Conservation (phyloP, 306 rosid genomes). For the Gleditsia sinensis region DNA sequence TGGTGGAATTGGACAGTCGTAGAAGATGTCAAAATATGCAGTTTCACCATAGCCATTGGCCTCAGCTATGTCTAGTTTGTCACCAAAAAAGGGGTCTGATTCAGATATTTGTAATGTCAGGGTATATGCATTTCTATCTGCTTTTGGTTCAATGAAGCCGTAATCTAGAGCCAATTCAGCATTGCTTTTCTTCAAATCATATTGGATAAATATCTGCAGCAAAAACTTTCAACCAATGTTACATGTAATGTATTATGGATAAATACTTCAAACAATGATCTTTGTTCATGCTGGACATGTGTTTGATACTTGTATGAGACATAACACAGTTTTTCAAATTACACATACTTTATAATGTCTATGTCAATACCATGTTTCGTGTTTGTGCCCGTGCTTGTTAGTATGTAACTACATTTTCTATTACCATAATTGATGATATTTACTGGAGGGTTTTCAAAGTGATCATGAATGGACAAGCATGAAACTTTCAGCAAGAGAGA, state of each 20-base stretch:
- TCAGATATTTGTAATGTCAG: constrained; percentile 74
- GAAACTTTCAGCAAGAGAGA: not conserved
- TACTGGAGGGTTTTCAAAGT: not conserved
- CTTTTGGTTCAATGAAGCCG: constrained; percentile 74
- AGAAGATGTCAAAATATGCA: constrained; percentile 73
- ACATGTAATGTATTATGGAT: no score
- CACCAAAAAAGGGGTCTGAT: constrained; percentile 79
- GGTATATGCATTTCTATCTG: constrained; percentile 65
- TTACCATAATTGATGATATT: constrained; percentile 12
- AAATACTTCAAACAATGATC: no score
- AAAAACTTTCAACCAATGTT: constrained; percentile 11
- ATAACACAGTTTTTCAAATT: no score
- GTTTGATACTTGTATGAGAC: no score
- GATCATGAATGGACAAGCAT: constrained; percentile 7
- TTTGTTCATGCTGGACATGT: no score
- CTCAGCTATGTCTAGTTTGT: constrained; percentile 89
- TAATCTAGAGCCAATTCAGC: constrained; percentile 95
- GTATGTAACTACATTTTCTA: not conserved
- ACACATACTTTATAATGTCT: no score
- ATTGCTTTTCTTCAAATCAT: constrained; percentile 84
- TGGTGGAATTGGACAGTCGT: constrained; percentile 62
- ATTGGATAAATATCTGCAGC: constrained; percentile 81
- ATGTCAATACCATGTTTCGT: no score
- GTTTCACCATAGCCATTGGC: constrained; percentile 70
- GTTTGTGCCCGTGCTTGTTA: no score